These are phyloP conservation scores for Cladosporium velox DNA, from an alignment of 2,329 filamentous ascomycete genomes.

Conservation along the genomic window DNA sequence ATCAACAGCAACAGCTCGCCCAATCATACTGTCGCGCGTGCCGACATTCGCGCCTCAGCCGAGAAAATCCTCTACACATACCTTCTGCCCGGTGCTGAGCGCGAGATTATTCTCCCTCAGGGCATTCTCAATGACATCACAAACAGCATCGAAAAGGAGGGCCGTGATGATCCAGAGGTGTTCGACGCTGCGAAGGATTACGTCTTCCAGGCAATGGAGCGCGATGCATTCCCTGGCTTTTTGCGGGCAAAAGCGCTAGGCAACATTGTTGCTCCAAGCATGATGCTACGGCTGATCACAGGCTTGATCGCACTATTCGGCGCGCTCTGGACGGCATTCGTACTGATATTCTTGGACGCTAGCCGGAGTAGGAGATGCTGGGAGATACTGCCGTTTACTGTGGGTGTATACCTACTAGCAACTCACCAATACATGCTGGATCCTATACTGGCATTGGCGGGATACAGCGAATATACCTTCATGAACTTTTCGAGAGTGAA, in stretches of 20 bases:
- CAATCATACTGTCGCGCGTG: constrained; percentile 77
- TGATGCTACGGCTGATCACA: constrained; percentile 80
- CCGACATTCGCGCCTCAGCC: constrained; percentile 88
- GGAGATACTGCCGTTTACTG: constrained; percentile 89
- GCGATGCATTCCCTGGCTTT: constrained; percentile 98
- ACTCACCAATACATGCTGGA: constrained; percentile 97
- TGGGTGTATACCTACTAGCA: constrained; percentile 84
- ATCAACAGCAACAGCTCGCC: constrained; percentile 77
- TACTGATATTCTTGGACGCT: constrained; percentile 87
- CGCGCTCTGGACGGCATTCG: constrained; percentile 90
- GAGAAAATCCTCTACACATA: constrained; percentile 99
- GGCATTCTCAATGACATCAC: constrained; percentile 85
- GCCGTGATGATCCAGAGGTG: constrained; percentile 92
- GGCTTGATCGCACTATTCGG: constrained; percentile 86
- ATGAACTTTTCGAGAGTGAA: constrained; percentile 86
- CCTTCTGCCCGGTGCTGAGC: constrained; percentile 88
- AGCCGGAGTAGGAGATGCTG: constrained; percentile 74
- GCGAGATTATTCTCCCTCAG: constrained; percentile 91
- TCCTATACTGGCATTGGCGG: constrained; percentile 82
- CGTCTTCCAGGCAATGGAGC: constrained; percentile 99
- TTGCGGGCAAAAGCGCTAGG: constrained; percentile 91
- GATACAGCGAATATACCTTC: constrained; percentile 93
- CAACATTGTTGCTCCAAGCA: constrained; percentile 88
- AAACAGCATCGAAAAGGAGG: constrained; percentile 82
- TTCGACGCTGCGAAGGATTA: constrained; percentile 99